phyloP scores from a whole-genome alignment of 306 rosid species.

The Rubus parviflorus region DNA sequence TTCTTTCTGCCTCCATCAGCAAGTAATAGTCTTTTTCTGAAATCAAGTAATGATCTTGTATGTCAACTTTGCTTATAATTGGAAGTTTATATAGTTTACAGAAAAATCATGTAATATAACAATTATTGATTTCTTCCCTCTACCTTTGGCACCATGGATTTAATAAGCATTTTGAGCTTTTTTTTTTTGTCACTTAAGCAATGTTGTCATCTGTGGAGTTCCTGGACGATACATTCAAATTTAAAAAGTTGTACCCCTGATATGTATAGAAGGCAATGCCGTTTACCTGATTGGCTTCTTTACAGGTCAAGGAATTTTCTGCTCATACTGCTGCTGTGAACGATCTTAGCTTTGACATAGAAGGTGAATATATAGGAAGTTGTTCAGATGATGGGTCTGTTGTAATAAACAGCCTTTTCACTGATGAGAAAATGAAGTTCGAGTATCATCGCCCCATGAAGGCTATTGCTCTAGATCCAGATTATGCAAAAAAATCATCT shows the following conservation, averaged over 20 bases:
- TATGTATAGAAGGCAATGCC: slow-evolving; percentile 19
- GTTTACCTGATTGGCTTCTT: slow-evolving; percentile 31
- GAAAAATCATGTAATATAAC: not conserved
- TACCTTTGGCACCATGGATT: not conserved
- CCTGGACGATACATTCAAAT: not conserved
- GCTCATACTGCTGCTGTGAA: slow-evolving; percentile 89
- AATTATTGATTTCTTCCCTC: not conserved
- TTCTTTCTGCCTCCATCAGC: not conserved
- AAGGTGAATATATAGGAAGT: slow-evolving; percentile 93
- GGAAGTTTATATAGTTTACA: not conserved
- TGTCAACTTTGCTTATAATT: not conserved
- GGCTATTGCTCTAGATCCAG: slow-evolving; percentile 89
- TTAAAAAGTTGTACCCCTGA: not conserved
- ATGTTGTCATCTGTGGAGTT: not conserved
- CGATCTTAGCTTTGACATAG: slow-evolving; percentile 84
- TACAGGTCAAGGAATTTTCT: slow-evolving; percentile 80
- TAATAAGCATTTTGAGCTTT: not conserved
- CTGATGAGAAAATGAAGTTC: slow-evolving; percentile 81
- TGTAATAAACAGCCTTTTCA: slow-evolving; percentile 78
- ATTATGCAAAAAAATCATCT: slow-evolving; percentile 68
- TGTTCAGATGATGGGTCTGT: slow-evolving; percentile 93
- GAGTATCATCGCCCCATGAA: slow-evolving; percentile 96
- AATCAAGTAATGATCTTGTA: not conserved
- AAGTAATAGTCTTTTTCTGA: not conserved
- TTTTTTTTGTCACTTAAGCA: not conserved